Percentiles rank a stretch among this genome's conserved stretches.
Conservation (phyloP, 1,284 basidiomycete genomes). For the Ceratobasidium papillatum region DNA sequence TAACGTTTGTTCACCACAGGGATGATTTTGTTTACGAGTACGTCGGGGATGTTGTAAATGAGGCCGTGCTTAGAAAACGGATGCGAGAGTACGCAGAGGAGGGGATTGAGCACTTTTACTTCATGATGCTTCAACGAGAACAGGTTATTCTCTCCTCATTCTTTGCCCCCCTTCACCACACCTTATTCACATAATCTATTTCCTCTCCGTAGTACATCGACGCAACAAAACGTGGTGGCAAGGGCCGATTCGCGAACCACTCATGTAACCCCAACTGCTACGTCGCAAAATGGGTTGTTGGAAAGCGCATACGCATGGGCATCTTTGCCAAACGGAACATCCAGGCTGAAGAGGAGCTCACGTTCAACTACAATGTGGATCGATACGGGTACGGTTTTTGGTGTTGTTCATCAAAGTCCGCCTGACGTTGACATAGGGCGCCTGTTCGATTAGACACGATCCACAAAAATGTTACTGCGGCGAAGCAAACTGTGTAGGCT, state of each 20-base stretch:
- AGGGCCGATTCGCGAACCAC: constrained; percentile 97
- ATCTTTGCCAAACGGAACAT: constrained; percentile 94
- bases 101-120: constrained; percentile 97
- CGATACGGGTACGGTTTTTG: constrained; percentile 84
- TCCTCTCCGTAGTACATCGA: constrained; percentile 82
- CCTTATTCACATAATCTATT: constrained; percentile 22
- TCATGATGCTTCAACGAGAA: constrained; percentile 99
- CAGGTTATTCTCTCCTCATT: constrained; percentile 67
- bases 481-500: constrained; percentile 94
- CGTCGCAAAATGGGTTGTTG: constrained; percentile 99
- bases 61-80: constrained; percentile 86
- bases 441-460: constrained; percentile 72
- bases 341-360: constrained; percentile 88
- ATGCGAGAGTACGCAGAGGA: constrained; percentile 95
- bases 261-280: constrained; percentile 98
- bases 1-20: constrained; percentile 55
- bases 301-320: constrained; percentile 92
- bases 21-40: constrained; percentile 98
- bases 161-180: constrained; percentile 27
- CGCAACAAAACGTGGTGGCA: constrained; percentile 96
- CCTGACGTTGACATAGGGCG: constrained; percentile 42
- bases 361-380: constrained; percentile 99
- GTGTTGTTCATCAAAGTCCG: constrained; percentile 14
- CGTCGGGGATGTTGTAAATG: constrained; percentile 94
- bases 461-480: constrained; percentile 97